A percentile compares a stretch with the other conserved stretches of the same genome.
Evolutionary conservation across 2,329 filamentous ascomycete species (phyloP).

Genomic region (Ceratocystis ficicola): DNA sequence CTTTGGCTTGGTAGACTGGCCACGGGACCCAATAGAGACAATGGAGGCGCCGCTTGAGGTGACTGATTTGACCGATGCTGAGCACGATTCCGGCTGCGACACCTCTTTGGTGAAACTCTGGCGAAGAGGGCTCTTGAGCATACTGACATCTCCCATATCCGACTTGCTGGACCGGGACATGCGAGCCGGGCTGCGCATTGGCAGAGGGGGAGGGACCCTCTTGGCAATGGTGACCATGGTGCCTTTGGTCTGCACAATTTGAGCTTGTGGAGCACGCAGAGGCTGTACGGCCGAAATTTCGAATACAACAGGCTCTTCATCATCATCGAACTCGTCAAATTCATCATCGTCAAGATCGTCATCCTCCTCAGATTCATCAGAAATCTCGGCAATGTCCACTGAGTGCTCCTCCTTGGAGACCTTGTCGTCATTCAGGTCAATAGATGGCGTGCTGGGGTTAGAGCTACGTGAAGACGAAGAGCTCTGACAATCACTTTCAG

Average conservation of each 20-base stretch:
- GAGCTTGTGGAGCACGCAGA: slow-evolving; percentile 44
- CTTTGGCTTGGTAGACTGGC: slow-evolving; percentile 10
- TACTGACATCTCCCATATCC: slow-evolving; percentile 49
- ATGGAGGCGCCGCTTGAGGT: slow-evolving; percentile 16
- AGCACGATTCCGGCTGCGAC: background rate
- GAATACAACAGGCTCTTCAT: slow-evolving; percentile 56
- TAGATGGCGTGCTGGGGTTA: slow-evolving; percentile 19
- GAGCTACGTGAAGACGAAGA: slow-evolving; percentile 19
- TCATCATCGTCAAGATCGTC: slow-evolving; percentile 34
- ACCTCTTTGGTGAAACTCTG: slow-evolving; percentile 33
- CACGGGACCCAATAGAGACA: slow-evolving; percentile 15
- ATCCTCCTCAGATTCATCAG: slow-evolving; percentile 19
- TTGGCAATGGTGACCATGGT: slow-evolving; percentile 78
- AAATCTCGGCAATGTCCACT: background rate
- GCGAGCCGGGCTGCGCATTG: slow-evolving; percentile 61
- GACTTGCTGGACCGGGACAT: slow-evolving; percentile 40
- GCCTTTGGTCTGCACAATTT: slow-evolving; percentile 58
- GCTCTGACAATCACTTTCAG: slow-evolving; percentile 21
- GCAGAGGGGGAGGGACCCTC: slow-evolving; percentile 63
- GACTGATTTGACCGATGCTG: slow-evolving; percentile 5
- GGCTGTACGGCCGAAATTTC: slow-evolving; percentile 46
- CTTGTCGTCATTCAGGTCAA: slow-evolving; percentile 20
- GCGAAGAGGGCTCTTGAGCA: slow-evolving; percentile 40
- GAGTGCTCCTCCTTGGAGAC: background rate
- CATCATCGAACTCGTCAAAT: slow-evolving; percentile 39